Conservation (phyloP, 305 asterid genomes). For the Fraxinus albicans region DNA sequence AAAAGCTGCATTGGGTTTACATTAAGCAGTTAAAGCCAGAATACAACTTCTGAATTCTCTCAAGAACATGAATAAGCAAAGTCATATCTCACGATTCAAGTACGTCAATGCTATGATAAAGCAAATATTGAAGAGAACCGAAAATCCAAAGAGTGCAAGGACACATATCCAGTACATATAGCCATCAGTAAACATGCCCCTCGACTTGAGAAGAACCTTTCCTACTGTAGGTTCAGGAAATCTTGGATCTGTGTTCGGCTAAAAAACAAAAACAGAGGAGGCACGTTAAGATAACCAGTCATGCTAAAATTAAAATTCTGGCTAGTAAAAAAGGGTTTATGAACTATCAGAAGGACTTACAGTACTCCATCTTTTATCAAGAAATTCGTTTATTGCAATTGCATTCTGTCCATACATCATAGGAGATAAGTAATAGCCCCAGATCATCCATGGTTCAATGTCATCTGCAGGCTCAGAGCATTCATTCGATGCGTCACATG, state of each 20-base stretch:
- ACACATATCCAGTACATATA: constrained; percentile 46
- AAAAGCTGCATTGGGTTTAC: constrained; percentile 30
- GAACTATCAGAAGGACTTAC: constrained; percentile 23
- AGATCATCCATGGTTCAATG: constrained; percentile 50
- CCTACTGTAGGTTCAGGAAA: constrained; percentile 37
- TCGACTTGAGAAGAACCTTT: constrained; percentile 36
- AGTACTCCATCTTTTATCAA: constrained; percentile 51
- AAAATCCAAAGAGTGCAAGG: constrained; percentile 44
- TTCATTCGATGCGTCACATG: neutral
- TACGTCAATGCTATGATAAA: constrained; percentile 38
- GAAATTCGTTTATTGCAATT: constrained; percentile 48
- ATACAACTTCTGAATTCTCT: neutral
- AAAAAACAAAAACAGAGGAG: constrained; percentile 3
- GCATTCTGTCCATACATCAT: constrained; percentile 61
- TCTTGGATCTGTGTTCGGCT: constrained; percentile 33
- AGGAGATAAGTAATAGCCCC: constrained; percentile 60
- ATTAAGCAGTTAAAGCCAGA: neutral
- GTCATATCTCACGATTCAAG: constrained; percentile 36
- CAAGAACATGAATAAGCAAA: neutral
- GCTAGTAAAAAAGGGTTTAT: neutral
- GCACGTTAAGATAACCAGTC: neutral
- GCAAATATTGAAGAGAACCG: constrained; percentile 41
- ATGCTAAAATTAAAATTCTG: neutral
- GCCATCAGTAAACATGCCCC: constrained; percentile 41
- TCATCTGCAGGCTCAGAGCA: constrained; percentile 34